Base-by-base conservation (phyloP, 2,329 filamentous ascomycete genomes). In the Venturia aucupariae region DNA sequence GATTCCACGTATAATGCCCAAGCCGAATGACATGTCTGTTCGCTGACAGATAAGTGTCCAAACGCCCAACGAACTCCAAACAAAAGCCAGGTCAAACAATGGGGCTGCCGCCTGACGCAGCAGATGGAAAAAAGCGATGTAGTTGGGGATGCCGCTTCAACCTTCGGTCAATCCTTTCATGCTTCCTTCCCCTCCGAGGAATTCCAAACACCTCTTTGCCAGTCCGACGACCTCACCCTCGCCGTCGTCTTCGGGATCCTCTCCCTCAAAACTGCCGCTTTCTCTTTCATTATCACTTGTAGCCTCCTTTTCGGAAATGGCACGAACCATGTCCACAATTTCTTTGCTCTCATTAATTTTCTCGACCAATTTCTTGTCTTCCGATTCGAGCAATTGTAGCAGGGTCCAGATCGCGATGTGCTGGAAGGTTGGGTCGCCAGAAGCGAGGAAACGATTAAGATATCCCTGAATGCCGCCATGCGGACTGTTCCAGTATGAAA, bases 331-430 rank as follows among this genome's bases (percentile, higher is more conserved):
- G 67, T 90, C 86, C 65, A 97, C 90, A 68, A 99, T 89, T 68
- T 96, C 91, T 68, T 93, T 90, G 1, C 92, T 92, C 72, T 93
- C 90, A 70, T 90, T 87, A 69, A 99, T 97, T 60, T 91, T 86
- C 61, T 87, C 87, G 67, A 97, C 89, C n/a, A 99, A 81, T 64
- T 86, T 88, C 77, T 90, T 87, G 73, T 99, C 93, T 74, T 96
- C 92, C 0, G 93, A 97, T 77, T 99, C 94, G 61, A 99, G 87
- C 4, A 99, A 84, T 74, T 99, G 94, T 3, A 99, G 84, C 60
- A 99, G 79, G 1, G 94, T 99, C 94, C 94, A 99, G 68, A 97
- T 96, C 61, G 94, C 94, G 72, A 99, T 99, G 74, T 99, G 94
- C 77, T 99, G 94, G 81, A 99, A 99, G 0, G 94, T 99, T 0